Evolutionary conservation across 495 filamentous ascomycete species (phyloP), one percentile per base, ranked within the genome.

Genomic region (Chaetomium cochliodes): DNA sequence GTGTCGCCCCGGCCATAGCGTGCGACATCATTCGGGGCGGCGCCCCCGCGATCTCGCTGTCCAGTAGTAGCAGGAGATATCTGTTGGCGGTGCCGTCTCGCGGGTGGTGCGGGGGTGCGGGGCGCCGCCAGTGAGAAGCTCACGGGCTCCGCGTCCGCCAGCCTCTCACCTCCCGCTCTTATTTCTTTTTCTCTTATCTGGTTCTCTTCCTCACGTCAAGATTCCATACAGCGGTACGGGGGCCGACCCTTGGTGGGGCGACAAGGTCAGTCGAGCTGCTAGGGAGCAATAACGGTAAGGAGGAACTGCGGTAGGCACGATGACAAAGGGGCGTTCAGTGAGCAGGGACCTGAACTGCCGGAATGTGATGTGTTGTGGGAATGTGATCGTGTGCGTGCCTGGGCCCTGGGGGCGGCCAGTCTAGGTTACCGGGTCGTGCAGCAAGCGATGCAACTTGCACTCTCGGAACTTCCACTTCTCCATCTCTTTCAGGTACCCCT

Each of bases 1-100:
- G 71, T 46, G 70, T 58, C 58, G 71, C 46, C 20, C 65, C 39
- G 33, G 72, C 74, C 75, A 78, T 78, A 26, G 26, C 55, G 62
- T 37, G 56, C 58, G 61, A 62, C 60, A 64, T 55, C n/a, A 23
- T 53, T 16, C 3, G 53, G 20, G 52, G 51, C 52, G 11, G 25
- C 49, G 49, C 30, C 60, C 50, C 42, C 28, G 42, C 8, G 16
- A 39, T 33, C 25, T 39, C 16, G 51, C 30, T 33, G 37, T 54
- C 49, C 33, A 52, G 49, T 44, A 15, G 57, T 30, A 26, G 1
- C 2, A 33, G 18, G 30, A 41, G 26, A 16, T 16, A 16, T 37
- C 46, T 63, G 51, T 8, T 63, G 60, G 25, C 60, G 39, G 51
- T 47, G 50, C 60, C 51, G 60, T n/a, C 18, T 63, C 51, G 20